Conservation (phyloP, 192 early-diverging fungal species). For the Phycomyces blakesleeanus region DNA sequence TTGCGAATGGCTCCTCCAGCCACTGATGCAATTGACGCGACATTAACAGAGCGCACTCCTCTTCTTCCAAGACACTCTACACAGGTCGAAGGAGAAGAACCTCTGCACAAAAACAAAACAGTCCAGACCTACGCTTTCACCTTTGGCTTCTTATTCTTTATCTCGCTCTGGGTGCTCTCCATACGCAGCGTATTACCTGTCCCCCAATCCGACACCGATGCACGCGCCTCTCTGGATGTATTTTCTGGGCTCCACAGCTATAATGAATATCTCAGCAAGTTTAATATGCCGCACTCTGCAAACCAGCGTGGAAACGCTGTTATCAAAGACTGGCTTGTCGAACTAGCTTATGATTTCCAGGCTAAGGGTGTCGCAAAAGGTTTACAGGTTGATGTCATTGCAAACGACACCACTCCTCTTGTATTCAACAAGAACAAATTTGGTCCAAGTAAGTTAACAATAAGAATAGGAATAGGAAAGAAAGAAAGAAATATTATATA, state of each 20-base stretch:
- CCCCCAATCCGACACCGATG: neutral
- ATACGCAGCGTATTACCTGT: neutral
- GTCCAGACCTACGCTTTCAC: too few relatives aligned
- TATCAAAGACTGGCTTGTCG: slow-evolving; percentile 22
- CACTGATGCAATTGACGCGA: too few relatives aligned
- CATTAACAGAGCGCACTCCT: too few relatives aligned
- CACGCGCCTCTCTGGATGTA: neutral
- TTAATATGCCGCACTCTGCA: slow-evolving; percentile 31
- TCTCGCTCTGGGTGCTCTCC: too few relatives aligned
- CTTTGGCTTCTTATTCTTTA: too few relatives aligned
- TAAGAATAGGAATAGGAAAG: too few relatives aligned
- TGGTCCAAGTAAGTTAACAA: neutral
- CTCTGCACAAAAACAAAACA: too few relatives aligned
- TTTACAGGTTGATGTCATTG: slow-evolving; percentile 21
- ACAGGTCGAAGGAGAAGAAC: too few relatives aligned
- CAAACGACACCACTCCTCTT: slow-evolving; percentile 17
- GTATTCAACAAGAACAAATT: neutral
- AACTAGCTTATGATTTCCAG: neutral
- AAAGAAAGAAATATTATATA: too few relatives aligned
- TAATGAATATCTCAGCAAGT: slow-evolving; percentile 27
- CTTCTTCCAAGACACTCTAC: too few relatives aligned
- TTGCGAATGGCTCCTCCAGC: too few relatives aligned
- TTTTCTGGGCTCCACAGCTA: slow-evolving; percentile 35
- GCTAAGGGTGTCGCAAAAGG: slow-evolving; percentile 6
- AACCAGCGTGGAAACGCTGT: slow-evolving; percentile 26